Conservation (phyloP, 192 early-diverging fungal genomes). For the Powellomyces hirtus region DNA sequence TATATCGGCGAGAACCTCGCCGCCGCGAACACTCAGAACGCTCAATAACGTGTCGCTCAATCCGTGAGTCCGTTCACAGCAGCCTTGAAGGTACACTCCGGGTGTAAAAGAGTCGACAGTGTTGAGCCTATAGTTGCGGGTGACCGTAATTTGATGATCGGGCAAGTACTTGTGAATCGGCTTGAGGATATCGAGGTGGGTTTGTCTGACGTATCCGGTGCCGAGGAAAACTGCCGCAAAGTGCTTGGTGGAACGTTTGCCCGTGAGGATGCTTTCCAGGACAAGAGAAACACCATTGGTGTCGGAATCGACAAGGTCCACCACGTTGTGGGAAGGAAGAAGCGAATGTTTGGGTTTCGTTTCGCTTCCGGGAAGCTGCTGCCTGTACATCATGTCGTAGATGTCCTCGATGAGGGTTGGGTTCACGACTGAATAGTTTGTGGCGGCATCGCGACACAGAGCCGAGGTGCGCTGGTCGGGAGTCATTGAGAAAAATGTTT, state of each 20-base stretch:
- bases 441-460: constrained; percentile 4
- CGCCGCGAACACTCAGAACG: constrained; percentile 13
- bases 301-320: not conserved
- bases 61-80: constrained; percentile 30
- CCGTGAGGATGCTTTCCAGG: not conserved
- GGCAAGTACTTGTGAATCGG: not conserved
- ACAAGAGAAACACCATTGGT: not conserved
- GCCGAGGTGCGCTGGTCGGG: not conserved
- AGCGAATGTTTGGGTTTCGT: not conserved
- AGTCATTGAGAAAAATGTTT: constrained; percentile 15
- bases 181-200: constrained; percentile 6
- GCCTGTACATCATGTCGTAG: constrained; percentile 29
- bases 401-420: constrained; percentile 19
- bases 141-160: not conserved
- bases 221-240: constrained; percentile 12
- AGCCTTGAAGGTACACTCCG: constrained; percentile 20
- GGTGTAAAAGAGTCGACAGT: not conserved
- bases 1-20: constrained; percentile 1
- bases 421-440: constrained; percentile 36
- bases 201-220: constrained; percentile 3
- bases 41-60: constrained; percentile 23
- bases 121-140: constrained; percentile 2
- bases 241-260: not conserved
- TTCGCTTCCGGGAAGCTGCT: constrained; percentile 6
- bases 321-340: not conserved